phyloP scores from a whole-genome alignment of 495 filamentous ascomycete genomes.

The Hypoxylon fragiforme region DNA sequence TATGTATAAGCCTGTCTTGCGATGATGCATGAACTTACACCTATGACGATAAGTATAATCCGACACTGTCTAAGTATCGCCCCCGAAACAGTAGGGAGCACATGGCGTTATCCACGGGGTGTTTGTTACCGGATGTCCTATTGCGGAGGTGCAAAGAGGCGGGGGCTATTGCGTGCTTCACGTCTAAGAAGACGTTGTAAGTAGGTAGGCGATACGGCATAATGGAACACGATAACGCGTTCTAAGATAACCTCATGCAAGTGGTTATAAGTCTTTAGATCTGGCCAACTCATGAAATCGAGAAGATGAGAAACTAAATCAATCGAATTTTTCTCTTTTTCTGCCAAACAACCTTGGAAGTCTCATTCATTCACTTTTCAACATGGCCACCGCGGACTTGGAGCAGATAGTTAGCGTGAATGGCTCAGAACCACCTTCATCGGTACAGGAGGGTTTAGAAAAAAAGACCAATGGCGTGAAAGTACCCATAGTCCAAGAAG shows the following conservation, averaged over 20 bases:
- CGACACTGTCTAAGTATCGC: neutral
- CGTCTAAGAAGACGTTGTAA: slow-evolving; percentile 21
- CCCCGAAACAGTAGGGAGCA: slow-evolving; percentile 2
- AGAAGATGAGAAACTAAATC: neutral
- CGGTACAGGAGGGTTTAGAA: neutral
- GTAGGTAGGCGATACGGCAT: slow-evolving; percentile 3
- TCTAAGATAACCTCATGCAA: slow-evolving; percentile 19
- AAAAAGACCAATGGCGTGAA: slow-evolving; percentile 13
- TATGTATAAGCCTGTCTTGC: slow-evolving; percentile 10
- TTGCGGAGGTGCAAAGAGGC: slow-evolving; percentile 36
- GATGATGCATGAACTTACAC: slow-evolving; percentile 16
- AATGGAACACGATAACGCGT: slow-evolving; percentile 23
- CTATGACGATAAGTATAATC: slow-evolving; percentile 2
- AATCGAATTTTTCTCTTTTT: neutral
- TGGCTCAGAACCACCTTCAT: slow-evolving; percentile 2
- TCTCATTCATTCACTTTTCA: neutral
- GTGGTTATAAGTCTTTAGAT: slow-evolving; percentile 18
- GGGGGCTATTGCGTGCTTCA: slow-evolving; percentile 36
- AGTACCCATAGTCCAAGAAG: slow-evolving; percentile 11
- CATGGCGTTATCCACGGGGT: slow-evolving; percentile 14
- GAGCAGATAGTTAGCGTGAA: slow-evolving; percentile 7
- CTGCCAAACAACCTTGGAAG: neutral
- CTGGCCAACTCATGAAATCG: slow-evolving; percentile 1
- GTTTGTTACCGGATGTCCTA: slow-evolving; percentile 26
- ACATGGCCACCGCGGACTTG: slow-evolving; percentile 16